phyloP scores from a whole-genome alignment of 2,329 filamentous ascomycete species.

The Thermomyces lanuginosus region DNA sequence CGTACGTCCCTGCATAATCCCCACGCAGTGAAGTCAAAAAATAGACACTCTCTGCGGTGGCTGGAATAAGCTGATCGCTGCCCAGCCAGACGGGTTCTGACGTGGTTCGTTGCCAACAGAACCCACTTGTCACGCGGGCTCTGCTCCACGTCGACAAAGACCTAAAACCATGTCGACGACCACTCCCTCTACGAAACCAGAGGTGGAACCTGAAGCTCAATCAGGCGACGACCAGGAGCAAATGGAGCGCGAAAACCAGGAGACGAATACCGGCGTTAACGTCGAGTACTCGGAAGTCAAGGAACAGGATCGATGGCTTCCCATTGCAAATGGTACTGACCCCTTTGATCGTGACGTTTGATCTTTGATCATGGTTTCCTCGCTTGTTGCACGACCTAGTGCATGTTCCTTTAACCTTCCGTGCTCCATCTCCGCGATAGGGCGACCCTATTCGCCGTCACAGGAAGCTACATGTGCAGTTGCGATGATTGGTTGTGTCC shows the following conservation, averaged over 20 bases:
- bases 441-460: too few relatives aligned
- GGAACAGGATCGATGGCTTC: slow-evolving; percentile 98
- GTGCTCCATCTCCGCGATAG: slow-evolving; percentile 13
- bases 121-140: slow-evolving; percentile 20
- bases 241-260: slow-evolving; percentile 57
- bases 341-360: too few relatives aligned
- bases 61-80: slow-evolving; percentile 22
- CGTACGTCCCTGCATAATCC: too few relatives aligned
- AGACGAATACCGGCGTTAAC: slow-evolving; percentile 58
- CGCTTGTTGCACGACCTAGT: slow-evolving; percentile 2
- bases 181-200: slow-evolving; percentile 74
- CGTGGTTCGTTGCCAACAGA: slow-evolving; percentile 30
- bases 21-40: too few relatives aligned
- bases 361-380: slow-evolving; percentile 1
- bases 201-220: slow-evolving; percentile 83
- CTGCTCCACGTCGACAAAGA: slow-evolving; percentile 20
- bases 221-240: slow-evolving; percentile 81
- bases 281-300: slow-evolving; percentile 98
- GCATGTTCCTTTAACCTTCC: slow-evolving; percentile 27
- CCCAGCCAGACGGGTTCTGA: slow-evolving; percentile 24
- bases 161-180: slow-evolving; percentile 80
- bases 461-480: too few relatives aligned
- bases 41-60: slow-evolving; percentile 14
- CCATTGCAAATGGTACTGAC: slow-evolving; percentile 98
- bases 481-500: too few relatives aligned